Base-by-base conservation (phyloP, 495 filamentous ascomycete species). In the Hypoxylon lenormandii region DNA sequence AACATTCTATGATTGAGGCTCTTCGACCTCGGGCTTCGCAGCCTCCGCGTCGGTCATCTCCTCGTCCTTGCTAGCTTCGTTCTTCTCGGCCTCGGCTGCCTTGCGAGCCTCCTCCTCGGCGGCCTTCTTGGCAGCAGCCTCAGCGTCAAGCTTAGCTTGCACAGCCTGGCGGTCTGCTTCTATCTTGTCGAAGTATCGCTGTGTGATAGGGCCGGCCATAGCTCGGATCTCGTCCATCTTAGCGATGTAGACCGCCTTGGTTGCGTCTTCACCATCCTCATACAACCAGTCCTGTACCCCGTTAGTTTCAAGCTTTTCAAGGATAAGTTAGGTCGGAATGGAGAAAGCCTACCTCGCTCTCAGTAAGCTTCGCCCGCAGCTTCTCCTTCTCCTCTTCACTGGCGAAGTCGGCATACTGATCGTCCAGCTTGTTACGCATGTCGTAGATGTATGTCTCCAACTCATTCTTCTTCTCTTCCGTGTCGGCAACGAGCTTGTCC, bases 381-480 rank as follows among this genome's bases (percentile, higher is more conserved):
- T 91, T 93, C 15, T 85, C 80, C 85, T 97, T 97, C 87, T 98
- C 95, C 7, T 96, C 92, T 0, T 98, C 95, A 73, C 82, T 92
- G 66, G 92, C 90, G 70, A 97, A 92, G 48, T 94, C 89, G 57
- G 93, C 83, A 80, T 95, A 97, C 69, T 91, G 86, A 66, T 93
- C 92, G 72, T 97, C 91, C 49, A 97, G 85, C 87, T 97, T 97
- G 82, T 92, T 92, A 66, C 94, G 89, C 74, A 96, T 84, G 72
- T 97, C 92, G 80, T 99, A 99, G 83, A 98, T 97, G 79, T 89
- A 94, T 37, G 91, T 89, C 84, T 99, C 95, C 40, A 99, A 90
- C 79, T 97, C 95, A 83, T 99, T 99, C 92, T 98, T 98, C 86
- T 95, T 96, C 83, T 98, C 92, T 76, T 98, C 95, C 19, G 95